A percentile compares a stretch with the other conserved stretches of the same genome.
These are phyloP conservation scores for Mycena haematopus DNA, from an alignment of 768 basidiomycete species.

Conservation along the genomic window DNA sequence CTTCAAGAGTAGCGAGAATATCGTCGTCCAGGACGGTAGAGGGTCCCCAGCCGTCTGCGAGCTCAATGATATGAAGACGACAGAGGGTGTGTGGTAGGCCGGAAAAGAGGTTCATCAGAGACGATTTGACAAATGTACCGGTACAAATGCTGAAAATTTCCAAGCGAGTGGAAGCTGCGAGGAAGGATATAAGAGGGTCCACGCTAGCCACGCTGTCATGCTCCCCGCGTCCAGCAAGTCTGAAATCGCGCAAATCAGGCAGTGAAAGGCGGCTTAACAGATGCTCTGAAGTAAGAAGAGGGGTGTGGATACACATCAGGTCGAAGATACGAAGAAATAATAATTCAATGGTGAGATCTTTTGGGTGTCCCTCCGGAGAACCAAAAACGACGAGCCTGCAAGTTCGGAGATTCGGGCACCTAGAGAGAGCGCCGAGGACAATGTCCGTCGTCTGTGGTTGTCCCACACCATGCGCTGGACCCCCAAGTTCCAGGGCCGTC, in stretches of 20 bases:
- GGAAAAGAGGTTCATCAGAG: background rate
- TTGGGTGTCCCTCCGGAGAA: background rate
- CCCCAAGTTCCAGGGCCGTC: background rate
- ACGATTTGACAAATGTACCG: background rate
- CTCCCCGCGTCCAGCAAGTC: background rate
- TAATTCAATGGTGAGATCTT: background rate
- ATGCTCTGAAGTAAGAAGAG: background rate
- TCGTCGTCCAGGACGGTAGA: background rate
- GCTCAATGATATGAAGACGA: background rate
- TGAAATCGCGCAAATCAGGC: background rate
- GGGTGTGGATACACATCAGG: background rate
- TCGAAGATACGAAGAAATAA: background rate
- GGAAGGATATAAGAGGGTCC: background rate
- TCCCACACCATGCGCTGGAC: background rate
- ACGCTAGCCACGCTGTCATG: background rate
- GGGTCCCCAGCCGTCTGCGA: background rate
- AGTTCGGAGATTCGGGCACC: background rate
- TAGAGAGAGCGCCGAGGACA: constrained; percentile 24
- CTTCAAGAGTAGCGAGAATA: background rate
- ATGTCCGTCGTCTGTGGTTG: background rate
- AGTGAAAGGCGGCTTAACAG: background rate
- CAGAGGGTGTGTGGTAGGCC: background rate
- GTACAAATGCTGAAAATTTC: background rate
- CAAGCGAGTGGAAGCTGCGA: background rate
- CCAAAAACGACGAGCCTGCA: background rate